phyloP scores from a whole-genome alignment of 2,329 filamentous ascomycete genomes.

The Penicillium sp. region DNA sequence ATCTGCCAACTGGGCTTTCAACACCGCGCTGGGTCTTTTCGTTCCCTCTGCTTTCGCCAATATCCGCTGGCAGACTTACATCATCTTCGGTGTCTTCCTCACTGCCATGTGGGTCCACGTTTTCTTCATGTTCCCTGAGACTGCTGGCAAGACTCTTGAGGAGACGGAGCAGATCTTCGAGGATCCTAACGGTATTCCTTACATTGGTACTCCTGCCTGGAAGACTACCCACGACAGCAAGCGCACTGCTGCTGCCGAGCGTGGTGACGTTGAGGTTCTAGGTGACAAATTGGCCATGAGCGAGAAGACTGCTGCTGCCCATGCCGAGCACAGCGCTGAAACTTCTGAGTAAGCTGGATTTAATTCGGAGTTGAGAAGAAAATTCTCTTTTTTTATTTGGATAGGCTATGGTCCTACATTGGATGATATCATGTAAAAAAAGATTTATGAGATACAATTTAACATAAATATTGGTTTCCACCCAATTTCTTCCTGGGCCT shows the following conservation, averaged over 20 bases:
- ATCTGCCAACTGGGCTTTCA: conserved; percentile 46
- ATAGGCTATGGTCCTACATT: not conserved
- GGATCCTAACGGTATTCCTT: conserved; percentile 21
- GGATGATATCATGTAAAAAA: conserved; percentile 2
- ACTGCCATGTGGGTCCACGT: conserved; percentile 37
- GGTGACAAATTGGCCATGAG: not conserved
- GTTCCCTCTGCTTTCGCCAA: conserved; percentile 40
- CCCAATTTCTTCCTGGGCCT: not conserved
- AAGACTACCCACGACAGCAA: conserved; percentile 32
- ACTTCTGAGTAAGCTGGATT: not conserved
- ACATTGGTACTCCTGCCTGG: conserved; percentile 40
- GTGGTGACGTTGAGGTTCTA: conserved; percentile 18
- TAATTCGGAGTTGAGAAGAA: not conserved
- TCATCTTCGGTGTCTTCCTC: conserved; percentile 46
- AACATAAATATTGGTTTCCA: not conserved
- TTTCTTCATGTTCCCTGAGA: conserved; percentile 36
- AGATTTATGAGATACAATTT: not conserved
- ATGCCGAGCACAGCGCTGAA: not conserved
- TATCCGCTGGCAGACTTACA: conserved; percentile 29
- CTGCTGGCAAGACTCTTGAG: conserved; percentile 31
- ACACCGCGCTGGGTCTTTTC: conserved; percentile 52
- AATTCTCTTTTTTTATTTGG: not conserved
- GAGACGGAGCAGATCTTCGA: conserved; percentile 31
- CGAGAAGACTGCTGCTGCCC: not conserved
- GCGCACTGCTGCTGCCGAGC: conserved; percentile 15